Percentiles rank a stretch among this genome's conserved stretches.
These are phyloP conservation scores for Raphanus sativus DNA, from an alignment of 345 rosid genomes.

Conservation along the genomic window DNA sequence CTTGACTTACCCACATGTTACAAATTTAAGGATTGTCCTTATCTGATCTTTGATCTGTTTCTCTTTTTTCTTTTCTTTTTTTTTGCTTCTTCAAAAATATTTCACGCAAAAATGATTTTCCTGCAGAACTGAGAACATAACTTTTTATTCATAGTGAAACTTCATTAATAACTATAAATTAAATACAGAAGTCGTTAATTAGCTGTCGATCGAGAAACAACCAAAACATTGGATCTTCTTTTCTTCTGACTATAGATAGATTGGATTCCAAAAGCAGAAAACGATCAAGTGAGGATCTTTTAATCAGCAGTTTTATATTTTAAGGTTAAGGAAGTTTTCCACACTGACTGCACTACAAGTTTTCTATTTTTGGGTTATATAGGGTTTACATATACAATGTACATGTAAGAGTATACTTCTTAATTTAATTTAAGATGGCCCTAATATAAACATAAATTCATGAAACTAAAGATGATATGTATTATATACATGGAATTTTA, in stretches of 20 bases:
- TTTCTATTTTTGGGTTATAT: conserved; percentile 17
- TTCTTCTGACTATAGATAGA: conserved; percentile 11
- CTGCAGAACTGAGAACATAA: conserved; percentile 22
- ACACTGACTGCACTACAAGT: conserved; percentile 11
- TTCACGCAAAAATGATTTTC: conserved; percentile 22
- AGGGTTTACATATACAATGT: background rate
- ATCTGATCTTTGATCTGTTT: conserved; percentile 25
- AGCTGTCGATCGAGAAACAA: conserved; percentile 14
- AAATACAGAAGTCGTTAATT: background rate
- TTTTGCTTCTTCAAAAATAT: background rate
- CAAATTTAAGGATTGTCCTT: conserved; percentile 23
- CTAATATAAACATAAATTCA: background rate
- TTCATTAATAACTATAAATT: conserved; percentile 9
- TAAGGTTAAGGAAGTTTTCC: conserved; percentile 13
- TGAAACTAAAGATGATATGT: background rate
- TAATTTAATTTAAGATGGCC: background rate
- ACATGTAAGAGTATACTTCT: background rate
- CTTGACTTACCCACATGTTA: conserved; percentile 36
- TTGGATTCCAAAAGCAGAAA: conserved; percentile 17
- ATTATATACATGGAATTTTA: background rate
- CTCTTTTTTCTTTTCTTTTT: background rate
- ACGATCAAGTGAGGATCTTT: conserved; percentile 8
- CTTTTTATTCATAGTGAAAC: conserved; percentile 21
- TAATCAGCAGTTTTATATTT: conserved; percentile 16
- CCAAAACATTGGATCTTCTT: conserved; percentile 28